Base-by-base conservation (phyloP, 2,329 filamentous ascomycete species). In the Fusarium scirpi region DNA sequence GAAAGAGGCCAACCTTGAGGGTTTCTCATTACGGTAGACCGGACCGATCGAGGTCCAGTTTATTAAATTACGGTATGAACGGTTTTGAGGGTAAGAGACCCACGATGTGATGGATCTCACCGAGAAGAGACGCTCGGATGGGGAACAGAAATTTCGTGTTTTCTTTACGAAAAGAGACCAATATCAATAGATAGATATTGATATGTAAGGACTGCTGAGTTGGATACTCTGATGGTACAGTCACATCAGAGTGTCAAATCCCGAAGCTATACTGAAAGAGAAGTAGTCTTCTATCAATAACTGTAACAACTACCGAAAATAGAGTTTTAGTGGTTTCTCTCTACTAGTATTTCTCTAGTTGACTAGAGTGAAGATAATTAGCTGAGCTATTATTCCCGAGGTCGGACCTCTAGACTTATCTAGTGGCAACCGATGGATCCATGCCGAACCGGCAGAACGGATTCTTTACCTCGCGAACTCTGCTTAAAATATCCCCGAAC, bases 101-200 rank as follows among this genome's bases (percentile, higher is more conserved):
- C 49, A 53, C 13, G 49, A 41, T 27, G 13, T 53, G 13, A 41
- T 43, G 34, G 49, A 53, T 53, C 49, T 53, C 49, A 22, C 34
- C 49, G 49, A 53, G 25, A 45, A 57, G 53, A 66, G 41, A 43
- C 47, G 65, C 62, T 67, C 43, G 62, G 62, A 52, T 52, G 49
- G 49, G 49, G 32, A 43, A 29, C 12, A 8, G 24, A 16, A 18
- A 41, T 40, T 41, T 41, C 32, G 24, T 13, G 11, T 41, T 40
- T 2, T 34, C 4, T 52, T 52, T 52, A 29, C 34, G 49, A 41
- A 52, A 41, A 52, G 24, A 29, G 34, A 41, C 16, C n/a, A 24
- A 27, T 16, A 20, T 7, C 10, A 11, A 16, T 22, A 22, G n/a
- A 24, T 6, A 22, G n/a, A 24, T 6, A 34, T 16, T 10, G 20